Conservation (phyloP, 1,284 basidiomycete species). For the Ustilago shanxiensis region DNA sequence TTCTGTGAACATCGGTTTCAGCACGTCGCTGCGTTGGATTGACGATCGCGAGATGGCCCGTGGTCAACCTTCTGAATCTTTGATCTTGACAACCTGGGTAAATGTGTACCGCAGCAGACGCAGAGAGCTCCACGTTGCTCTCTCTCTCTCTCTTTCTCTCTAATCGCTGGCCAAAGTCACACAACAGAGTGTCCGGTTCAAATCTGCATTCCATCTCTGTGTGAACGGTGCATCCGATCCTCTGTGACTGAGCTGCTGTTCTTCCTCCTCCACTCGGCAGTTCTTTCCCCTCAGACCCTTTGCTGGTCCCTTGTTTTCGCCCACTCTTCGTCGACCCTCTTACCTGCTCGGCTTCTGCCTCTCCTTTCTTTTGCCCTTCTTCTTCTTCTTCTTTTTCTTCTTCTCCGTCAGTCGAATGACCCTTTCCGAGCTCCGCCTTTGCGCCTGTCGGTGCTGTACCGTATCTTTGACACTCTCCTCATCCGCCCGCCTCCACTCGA, state of each 20-base stretch:
- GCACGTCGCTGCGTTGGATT: background rate
- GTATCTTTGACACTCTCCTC: background rate
- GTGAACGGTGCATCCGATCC: too few species aligned
- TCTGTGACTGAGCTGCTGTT: too few species aligned
- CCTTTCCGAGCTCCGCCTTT: background rate
- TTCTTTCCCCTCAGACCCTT: background rate
- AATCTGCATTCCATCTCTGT: too few species aligned
- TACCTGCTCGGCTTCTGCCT: too few species aligned
- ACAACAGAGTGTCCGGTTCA: too few species aligned
- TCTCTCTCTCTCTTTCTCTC: too few species aligned
- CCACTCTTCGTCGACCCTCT: too few species aligned
- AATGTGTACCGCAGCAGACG: too few species aligned
- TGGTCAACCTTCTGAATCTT: background rate
- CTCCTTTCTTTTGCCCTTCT: too few species aligned
- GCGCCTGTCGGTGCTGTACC: background rate
- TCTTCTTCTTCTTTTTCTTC: too few species aligned
- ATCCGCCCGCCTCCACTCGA: background rate
- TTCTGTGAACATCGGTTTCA: slow-evolving; percentile 4
- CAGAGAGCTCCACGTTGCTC: too few species aligned
- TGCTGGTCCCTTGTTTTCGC: background rate
- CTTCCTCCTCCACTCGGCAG: background rate
- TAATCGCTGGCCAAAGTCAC: too few species aligned
- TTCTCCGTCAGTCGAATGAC: background rate
- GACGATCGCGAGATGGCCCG: slow-evolving; percentile 11
- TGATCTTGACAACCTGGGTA: background rate